Percentiles rank a stretch among this genome's conserved stretches.
Evolutionary conservation across 108 stramenopile genomes (phyloP).

Genomic region (Skeletonema potamos): DNA sequence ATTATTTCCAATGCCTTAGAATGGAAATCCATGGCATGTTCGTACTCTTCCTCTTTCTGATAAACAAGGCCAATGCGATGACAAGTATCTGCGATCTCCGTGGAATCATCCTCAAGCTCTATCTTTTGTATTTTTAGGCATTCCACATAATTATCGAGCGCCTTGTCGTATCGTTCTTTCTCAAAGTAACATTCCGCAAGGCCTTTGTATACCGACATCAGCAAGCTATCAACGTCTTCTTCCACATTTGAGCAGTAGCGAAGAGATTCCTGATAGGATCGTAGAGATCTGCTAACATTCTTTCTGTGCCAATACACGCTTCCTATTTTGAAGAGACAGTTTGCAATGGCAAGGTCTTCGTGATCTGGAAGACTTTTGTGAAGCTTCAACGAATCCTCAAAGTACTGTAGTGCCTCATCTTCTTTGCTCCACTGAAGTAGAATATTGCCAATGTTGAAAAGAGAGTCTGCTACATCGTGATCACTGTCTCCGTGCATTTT

Average conservation of each 20-base stretch:
- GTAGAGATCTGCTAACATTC: conserved; percentile 27
- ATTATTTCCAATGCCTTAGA: conserved; percentile 31
- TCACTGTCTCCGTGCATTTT: conserved; percentile 51
- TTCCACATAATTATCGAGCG: conserved; percentile 36
- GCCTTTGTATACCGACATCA: conserved; percentile 31
- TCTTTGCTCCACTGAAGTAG: conserved; percentile 41
- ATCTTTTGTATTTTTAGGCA: conserved; percentile 34
- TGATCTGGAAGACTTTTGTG: conserved; percentile 22
- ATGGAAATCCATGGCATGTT: conserved; percentile 40
- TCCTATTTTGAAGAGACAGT: conserved; percentile 28
- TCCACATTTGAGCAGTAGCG: conserved; percentile 27
- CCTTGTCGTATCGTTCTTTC: conserved; percentile 28
- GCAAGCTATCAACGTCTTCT: conserved; percentile 32
- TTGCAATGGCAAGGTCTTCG: conserved; percentile 26
- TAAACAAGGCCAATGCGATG: conserved; percentile 45
- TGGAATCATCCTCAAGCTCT: conserved; percentile 24
- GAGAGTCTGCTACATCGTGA: conserved; percentile 61
- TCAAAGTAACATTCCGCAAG: conserved; percentile 38
- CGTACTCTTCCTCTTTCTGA: conserved; percentile 13
- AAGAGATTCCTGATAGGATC: conserved; percentile 31
- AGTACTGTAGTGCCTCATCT: conserved; percentile 33
- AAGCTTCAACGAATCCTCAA: conserved; percentile 29
- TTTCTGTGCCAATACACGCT: conserved; percentile 16
- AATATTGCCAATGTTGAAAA: conserved; percentile 67
- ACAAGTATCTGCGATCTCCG: conserved; percentile 35